These are phyloP conservation scores for Colletotrichum tamarilloi DNA, from an alignment of 2,329 filamentous ascomycete genomes.

Conservation along the genomic window DNA sequence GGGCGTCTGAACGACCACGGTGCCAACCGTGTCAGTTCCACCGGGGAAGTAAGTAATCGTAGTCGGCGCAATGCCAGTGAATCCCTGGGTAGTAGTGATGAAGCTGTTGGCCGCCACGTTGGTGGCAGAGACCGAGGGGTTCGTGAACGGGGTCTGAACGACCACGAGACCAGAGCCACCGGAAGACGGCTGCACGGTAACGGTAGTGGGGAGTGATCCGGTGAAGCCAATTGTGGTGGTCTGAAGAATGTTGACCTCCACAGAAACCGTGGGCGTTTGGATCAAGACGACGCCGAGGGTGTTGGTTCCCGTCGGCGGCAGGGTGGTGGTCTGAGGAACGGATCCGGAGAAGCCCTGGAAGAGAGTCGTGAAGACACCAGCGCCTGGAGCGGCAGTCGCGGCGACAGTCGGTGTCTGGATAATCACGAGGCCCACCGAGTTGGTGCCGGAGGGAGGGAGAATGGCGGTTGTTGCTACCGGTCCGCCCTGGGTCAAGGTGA, in stretches of 20 bases:
- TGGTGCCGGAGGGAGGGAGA: constrained; percentile 19
- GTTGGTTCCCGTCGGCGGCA: constrained; percentile 14
- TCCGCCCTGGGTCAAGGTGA: constrained; percentile 20
- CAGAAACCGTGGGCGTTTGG: constrained; percentile 22
- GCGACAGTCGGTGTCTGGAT: constrained; percentile 29
- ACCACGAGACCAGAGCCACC: constrained; percentile 30
- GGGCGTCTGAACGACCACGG: constrained; percentile 29
- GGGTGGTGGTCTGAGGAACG: constrained; percentile 14
- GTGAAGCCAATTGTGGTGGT: constrained; percentile 25
- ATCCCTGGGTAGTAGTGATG: constrained; percentile 21
- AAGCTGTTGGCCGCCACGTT: constrained; percentile 4
- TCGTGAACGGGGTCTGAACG: constrained; percentile 23
- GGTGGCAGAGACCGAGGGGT: neutral
- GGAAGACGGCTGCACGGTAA: constrained; percentile 24
- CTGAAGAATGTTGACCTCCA: constrained; percentile 9
- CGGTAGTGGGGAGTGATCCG: constrained; percentile 9
- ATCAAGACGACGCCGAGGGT: constrained; percentile 20
- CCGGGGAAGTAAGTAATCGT: constrained; percentile 21
- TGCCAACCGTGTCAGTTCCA: constrained; percentile 13
- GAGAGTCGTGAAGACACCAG: constrained; percentile 20
- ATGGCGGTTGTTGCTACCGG: constrained; percentile 9
- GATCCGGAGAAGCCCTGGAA: constrained; percentile 21
- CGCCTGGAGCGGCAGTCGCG: constrained; percentile 3
- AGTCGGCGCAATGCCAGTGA: constrained; percentile 6
- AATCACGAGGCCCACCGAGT: constrained; percentile 24